Conservation (phyloP, 2,329 filamentous ascomycete species). For the Sarocladium oryzae region DNA sequence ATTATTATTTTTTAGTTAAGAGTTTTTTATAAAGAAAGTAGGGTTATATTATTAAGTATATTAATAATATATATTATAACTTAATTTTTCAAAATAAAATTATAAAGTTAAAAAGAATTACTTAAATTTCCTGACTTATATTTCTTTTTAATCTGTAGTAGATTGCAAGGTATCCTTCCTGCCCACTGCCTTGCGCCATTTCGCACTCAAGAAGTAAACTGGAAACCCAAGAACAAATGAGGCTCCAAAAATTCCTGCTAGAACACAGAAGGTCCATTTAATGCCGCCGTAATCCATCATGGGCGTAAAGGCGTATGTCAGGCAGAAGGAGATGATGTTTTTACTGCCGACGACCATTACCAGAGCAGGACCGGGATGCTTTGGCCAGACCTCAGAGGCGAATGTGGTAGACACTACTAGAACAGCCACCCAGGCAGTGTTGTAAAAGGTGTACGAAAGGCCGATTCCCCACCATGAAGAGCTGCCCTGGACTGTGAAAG, state of each 20-base stretch:
- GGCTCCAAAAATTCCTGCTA: not conserved
- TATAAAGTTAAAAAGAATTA: no score
- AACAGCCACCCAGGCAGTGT: not conserved
- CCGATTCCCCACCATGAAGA: not conserved
- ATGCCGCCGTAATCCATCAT: not conserved
- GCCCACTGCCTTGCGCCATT: not conserved
- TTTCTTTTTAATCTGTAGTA: not conserved
- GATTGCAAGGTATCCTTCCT: not conserved
- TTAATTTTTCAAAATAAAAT: no score
- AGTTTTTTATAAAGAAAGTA: no score
- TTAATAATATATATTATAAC: no score
- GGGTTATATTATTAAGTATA: no score
- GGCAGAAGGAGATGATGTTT: constrained; percentile 81
- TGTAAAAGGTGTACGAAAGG: not conserved
- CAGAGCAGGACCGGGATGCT: not conserved
- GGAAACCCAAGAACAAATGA: not conserved
- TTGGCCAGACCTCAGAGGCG: not conserved
- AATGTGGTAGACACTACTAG: not conserved
- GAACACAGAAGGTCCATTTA: not conserved
- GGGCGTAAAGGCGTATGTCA: constrained; percentile 50
- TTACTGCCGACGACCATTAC: constrained; percentile 40
- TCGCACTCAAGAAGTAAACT: not conserved
- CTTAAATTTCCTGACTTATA: no score
- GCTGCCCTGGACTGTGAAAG: not conserved
- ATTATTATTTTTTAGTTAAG: no score